Base-by-base conservation (phyloP, 768 basidiomycete genomes). In the Tulasnella calospora region DNA sequence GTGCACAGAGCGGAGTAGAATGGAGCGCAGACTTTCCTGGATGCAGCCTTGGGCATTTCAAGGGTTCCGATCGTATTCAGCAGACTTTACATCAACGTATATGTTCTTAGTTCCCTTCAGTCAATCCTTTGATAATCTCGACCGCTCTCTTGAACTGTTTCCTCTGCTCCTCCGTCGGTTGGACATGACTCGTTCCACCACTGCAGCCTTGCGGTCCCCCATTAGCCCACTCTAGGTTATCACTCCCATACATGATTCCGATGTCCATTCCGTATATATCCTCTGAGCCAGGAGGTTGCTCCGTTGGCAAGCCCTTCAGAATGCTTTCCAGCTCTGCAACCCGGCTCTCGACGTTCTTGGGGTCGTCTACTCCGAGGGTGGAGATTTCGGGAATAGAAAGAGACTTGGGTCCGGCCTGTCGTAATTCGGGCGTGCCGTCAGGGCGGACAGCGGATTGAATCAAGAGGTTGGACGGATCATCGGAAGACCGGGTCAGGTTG, bases 141-240 rank as follows among this genome's bases (percentile, higher is more conserved):
- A 94, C 89, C 2, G 92, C 94, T 23, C 90, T 84, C 83, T 86
- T 87, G 82, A 94, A 95, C 83, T 89, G 86, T n/a, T 76, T 85
- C 84, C 90, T 92, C 76, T 94, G 84, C 81, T 90, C 89, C 17
- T 86, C 87, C 35, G 89, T 89, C 17, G 90, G 84, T 79, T 88
- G 83, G 19, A 88, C 87, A 0, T 80, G 72, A 80, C 89, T 89
- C 9, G 30, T 73, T 13, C 88, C 92, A 6, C 87, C 87, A 19
- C 86, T 87, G 81, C 90, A 90, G 2, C 92, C 92, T 78, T 87
- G 83, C 0, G 90, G 90, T 0, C 88, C 89, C 3, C 89, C 89
- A 82, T 91, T 91, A 57, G 77, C 82, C 92, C 92, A 93, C 83
- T 86, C 80, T 23, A 92, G 82, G 80, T 89, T 88, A 0, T 88